Evolutionary conservation across 2,329 filamentous ascomycete species (phyloP).

Genomic region (Neodidymelliopsis sp.): DNA sequence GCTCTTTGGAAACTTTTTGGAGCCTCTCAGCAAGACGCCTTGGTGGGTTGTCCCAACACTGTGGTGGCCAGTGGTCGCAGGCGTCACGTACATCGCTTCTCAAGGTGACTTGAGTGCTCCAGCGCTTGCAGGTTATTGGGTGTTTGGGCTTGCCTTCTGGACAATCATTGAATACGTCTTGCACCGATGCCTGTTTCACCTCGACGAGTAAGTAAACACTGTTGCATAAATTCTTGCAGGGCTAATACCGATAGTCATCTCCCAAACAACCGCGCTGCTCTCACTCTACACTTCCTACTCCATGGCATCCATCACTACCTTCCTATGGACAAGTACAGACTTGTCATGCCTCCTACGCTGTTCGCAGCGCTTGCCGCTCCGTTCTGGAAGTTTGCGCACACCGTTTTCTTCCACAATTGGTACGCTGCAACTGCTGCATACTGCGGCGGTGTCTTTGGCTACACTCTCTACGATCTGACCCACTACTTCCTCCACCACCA

Average conservation of each 20-base stretch:
- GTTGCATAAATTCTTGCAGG: constrained; percentile 28
- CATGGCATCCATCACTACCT: constrained; percentile 98
- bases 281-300: constrained; percentile 90
- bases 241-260: constrained; percentile 68
- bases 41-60: constrained; percentile 89
- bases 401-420: constrained; percentile 85
- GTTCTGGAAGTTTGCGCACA: constrained; percentile 91
- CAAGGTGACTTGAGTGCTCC: constrained; percentile 61
- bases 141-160: constrained; percentile 80
- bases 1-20: constrained; percentile 97
- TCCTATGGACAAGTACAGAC: constrained; percentile 97
- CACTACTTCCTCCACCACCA: constrained; percentile 99
- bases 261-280: constrained; percentile 85
- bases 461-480: constrained; percentile 94
- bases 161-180: constrained; percentile 87
- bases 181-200: constrained; percentile 91
- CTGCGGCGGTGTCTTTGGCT: constrained; percentile 92
- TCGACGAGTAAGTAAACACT: constrained; percentile 75
- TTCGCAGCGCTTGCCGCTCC: constrained; percentile 84
- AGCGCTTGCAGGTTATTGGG: constrained; percentile 67
- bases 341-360: constrained; percentile 94
- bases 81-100: constrained; percentile 72
- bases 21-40: constrained; percentile 92
- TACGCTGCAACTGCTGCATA: constrained; percentile 78
- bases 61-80: constrained; percentile 83